Evolutionary conservation across 1,284 basidiomycete genomes (phyloP).

Genomic region (Gymnopus androsaceus): DNA sequence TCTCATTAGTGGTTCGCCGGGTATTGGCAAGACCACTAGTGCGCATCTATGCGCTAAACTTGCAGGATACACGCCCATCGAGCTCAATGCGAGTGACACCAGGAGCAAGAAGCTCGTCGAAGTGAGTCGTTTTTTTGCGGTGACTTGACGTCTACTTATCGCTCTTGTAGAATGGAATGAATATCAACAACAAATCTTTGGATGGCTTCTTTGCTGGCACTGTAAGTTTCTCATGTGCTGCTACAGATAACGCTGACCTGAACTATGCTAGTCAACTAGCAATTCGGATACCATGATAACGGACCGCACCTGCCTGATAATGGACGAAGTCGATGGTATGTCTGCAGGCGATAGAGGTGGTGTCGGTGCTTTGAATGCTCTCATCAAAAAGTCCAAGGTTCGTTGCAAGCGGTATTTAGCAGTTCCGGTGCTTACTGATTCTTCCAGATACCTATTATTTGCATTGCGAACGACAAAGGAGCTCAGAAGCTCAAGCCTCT

Average conservation of each 20-base stretch:
- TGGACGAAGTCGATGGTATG: constrained; percentile 99
- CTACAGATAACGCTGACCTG: not conserved
- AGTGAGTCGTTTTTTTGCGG: constrained; percentile 44
- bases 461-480: constrained; percentile 91
- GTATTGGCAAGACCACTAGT: constrained; percentile 97
- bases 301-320: constrained; percentile 86
- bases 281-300: constrained; percentile 77
- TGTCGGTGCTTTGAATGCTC: constrained; percentile 86
- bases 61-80: constrained; percentile 89
- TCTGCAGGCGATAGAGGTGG: constrained; percentile 96
- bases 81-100: constrained; percentile 95
- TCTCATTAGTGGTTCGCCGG: constrained; percentile 90
- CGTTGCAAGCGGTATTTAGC: constrained; percentile 5
- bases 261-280: constrained; percentile 43
- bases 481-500: constrained; percentile 93
- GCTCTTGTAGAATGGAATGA: constrained; percentile 69
- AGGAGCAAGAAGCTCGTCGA: constrained; percentile 97
- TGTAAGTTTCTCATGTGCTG: constrained; percentile 25
- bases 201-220: constrained; percentile 83
- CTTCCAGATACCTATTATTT: constrained; percentile 89
- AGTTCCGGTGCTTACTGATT: constrained; percentile 6
- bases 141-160: not conserved
- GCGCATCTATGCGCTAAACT: constrained; percentile 91
- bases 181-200: constrained; percentile 84
- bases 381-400: constrained; percentile 94